These are phyloP conservation scores for Colletotrichum ledebouriae DNA, from an alignment of 2,329 filamentous ascomycete species.

Conservation along the genomic window DNA sequence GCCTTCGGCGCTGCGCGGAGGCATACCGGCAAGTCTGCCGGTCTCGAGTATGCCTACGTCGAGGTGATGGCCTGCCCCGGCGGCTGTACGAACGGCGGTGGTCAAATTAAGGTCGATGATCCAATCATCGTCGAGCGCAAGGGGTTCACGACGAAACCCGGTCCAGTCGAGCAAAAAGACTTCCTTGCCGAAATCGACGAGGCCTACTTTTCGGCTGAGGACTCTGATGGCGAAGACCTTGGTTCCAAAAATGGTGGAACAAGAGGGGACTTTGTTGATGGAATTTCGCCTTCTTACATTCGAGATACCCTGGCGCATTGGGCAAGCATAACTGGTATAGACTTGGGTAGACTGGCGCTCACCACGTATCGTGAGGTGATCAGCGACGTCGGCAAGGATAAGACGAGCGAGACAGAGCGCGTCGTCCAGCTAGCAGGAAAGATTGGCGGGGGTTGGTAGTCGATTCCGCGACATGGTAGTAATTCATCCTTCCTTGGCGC, in stretches of 20 bases:
- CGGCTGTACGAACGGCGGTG: conserved; percentile 98
- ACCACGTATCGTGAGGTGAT: conserved; percentile 94
- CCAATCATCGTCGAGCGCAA: conserved; percentile 69
- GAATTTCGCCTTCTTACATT: conserved; percentile 76
- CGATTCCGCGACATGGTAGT: conserved; percentile 39
- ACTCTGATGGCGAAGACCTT: conserved; percentile 56
- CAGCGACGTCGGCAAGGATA: conserved; percentile 90
- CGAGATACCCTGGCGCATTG: conserved; percentile 81
- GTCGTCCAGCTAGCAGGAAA: conserved; percentile 91
- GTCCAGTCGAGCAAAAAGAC: conserved; percentile 84
- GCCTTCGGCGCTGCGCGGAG: conserved; percentile 69
- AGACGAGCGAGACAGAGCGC: conserved; percentile 78
- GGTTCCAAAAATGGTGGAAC: conserved; percentile 46
- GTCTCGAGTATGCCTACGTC: conserved; percentile 86
- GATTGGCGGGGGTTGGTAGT: conserved; percentile 92
- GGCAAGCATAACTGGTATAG: conserved; percentile 78
- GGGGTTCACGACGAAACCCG: conserved; percentile 67
- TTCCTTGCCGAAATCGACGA: conserved; percentile 89
- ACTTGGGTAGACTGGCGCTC: conserved; percentile 78
- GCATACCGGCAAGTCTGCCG: conserved; percentile 62
- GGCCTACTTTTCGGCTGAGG: conserved; percentile 86
- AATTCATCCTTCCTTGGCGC: conserved; percentile 64
- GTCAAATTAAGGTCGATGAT: conserved; percentile 93
- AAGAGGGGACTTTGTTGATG: conserved; percentile 65
- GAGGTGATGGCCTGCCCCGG: conserved; percentile 99